A percentile compares a stretch with the other conserved stretches of the same genome.
Conservation (phyloP, 169 alveolate species). For the Eimeria falciformis region DNA sequence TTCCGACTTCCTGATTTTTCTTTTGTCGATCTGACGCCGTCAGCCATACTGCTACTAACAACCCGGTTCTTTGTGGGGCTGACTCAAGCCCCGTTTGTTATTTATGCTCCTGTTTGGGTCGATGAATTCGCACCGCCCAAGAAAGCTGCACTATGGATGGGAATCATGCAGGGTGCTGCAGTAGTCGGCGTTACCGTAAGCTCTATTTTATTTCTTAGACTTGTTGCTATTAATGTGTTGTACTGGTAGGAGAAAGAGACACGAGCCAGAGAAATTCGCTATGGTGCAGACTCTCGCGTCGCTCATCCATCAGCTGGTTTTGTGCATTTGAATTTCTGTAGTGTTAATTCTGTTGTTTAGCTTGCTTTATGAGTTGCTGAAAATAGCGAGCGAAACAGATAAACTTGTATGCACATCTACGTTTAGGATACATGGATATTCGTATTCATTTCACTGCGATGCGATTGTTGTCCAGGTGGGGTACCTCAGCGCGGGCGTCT, state of each 20-base stretch:
- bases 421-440: not conserved
- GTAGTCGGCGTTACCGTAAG: constrained; percentile 79
- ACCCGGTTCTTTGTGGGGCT: constrained; percentile 71
- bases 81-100: constrained; percentile 75
- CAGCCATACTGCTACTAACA: constrained; percentile 61
- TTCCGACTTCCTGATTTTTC: constrained; percentile 54
- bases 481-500: constrained; percentile 60
- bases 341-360: too few relatives aligned
- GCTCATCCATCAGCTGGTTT: too few relatives aligned
- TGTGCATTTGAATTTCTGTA: too few relatives aligned
- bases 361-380: too few relatives aligned
- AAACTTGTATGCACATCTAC: too few relatives aligned
- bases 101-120: constrained; percentile 79
- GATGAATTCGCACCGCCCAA: constrained; percentile 79
- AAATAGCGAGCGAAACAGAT: too few relatives aligned
- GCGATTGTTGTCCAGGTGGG: constrained; percentile 60
- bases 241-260: constrained; percentile 56
- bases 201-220: not conserved
- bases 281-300: too few relatives aligned
- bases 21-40: constrained; percentile 59
- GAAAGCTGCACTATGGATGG: constrained; percentile 78
- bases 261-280: too few relatives aligned
- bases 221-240: not conserved
- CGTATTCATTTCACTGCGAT: not conserved
- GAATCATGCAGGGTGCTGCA: constrained; percentile 75